Conservation (phyloP, 345 rosid species). For the Populus davidiana region DNA sequence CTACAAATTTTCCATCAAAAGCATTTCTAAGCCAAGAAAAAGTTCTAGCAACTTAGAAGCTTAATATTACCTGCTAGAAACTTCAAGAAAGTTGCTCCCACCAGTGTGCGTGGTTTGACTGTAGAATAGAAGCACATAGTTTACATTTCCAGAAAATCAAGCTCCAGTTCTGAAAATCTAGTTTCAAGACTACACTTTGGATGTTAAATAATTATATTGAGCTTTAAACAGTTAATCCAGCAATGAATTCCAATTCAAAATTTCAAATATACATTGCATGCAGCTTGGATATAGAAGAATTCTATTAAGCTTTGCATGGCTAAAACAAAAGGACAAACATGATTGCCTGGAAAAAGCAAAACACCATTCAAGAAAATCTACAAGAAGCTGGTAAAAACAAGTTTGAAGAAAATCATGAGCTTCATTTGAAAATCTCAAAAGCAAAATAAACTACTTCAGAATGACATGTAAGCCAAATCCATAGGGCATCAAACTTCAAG, state of each 20-base stretch:
- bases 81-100: conserved; percentile 84
- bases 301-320: not conserved
- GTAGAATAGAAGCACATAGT: conserved; percentile 30
- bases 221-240: not conserved
- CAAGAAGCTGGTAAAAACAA: not conserved
- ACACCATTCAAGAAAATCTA: not conserved
- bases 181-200: not conserved
- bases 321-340: not conserved
- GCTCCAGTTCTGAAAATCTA: not conserved
- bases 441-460: not conserved
- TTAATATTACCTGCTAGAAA: conserved; percentile 68
- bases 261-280: not conserved
- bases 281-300: not conserved
- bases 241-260: not conserved
- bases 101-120: conserved; percentile 84
- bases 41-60: not conserved
- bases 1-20: not conserved
- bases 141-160: not conserved
- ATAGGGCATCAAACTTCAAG: not conserved
- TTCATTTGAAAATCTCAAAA: not conserved
- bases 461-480: not conserved
- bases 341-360: not conserved
- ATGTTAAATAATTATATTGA: not conserved
- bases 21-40: not conserved
- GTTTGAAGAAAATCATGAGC: not conserved